Percentiles rank a stretch among this genome's conserved stretches.
phyloP scores from a whole-genome alignment of 164 flowering plant genomes.

The Vitis rotundifolia region DNA sequence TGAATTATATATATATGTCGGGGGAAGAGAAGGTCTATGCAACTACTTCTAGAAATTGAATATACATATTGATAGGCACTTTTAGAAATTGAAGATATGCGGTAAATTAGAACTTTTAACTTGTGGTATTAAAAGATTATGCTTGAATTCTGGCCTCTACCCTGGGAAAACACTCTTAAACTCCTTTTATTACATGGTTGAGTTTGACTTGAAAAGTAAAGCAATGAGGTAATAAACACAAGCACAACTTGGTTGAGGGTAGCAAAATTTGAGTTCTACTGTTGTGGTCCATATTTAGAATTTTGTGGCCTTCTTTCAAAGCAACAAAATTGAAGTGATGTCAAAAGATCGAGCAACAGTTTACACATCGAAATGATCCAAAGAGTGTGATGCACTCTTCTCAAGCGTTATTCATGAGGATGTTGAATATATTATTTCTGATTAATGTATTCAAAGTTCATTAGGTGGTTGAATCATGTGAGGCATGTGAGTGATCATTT shows the following conservation, averaged over 20 bases:
- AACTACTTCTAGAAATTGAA: too few relatives aligned
- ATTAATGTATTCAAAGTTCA: not conserved
- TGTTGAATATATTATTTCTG: too few relatives aligned
- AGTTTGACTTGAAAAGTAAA: too few relatives aligned
- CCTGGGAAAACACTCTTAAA: too few relatives aligned
- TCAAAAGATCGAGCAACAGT: too few relatives aligned
- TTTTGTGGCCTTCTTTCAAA: not conserved
- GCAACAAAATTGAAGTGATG: not conserved
- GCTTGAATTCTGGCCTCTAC: too few relatives aligned
- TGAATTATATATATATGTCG: too few relatives aligned
- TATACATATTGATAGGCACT: too few relatives aligned
- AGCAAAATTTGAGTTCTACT: not conserved
- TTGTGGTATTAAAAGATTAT: too few relatives aligned
- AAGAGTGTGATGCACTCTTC: not conserved
- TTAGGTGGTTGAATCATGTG: not conserved
- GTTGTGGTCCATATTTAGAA: not conserved
- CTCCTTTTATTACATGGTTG: not conserved
- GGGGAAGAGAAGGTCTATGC: too few relatives aligned
- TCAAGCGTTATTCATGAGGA: not conserved
- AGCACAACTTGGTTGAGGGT: not conserved
- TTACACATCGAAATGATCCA: not conserved
- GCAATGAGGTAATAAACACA: not conserved
- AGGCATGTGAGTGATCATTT: not conserved
- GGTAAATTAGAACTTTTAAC: too few relatives aligned
- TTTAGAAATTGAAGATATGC: too few relatives aligned